phyloP scores from a whole-genome alignment of 768 basidiomycete species.

The Solioccasus polychromus region DNA sequence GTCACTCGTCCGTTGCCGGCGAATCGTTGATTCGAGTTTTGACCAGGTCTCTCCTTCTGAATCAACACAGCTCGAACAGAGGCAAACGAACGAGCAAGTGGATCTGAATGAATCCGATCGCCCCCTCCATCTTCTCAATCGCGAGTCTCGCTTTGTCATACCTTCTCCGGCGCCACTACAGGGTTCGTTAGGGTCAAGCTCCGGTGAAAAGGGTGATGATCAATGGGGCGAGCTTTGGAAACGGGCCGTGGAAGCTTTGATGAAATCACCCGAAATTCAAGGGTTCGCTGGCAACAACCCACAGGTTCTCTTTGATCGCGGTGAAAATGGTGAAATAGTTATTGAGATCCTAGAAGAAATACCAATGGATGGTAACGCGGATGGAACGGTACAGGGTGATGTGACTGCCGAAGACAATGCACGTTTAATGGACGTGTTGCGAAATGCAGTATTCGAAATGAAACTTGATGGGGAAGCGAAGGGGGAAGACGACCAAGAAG shows the following conservation, averaged over 20 bases:
- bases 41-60: slow-evolving; percentile 23
- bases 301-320: slow-evolving; percentile 42
- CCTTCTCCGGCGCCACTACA: slow-evolving; percentile 24
- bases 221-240: slow-evolving; percentile 26
- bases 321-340: slow-evolving; percentile 40
- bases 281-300: slow-evolving; percentile 27
- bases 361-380: slow-evolving; percentile 32
- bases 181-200: slow-evolving; percentile 16
- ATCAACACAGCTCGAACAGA: slow-evolving; percentile 30
- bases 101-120: slow-evolving; percentile 50
- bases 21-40: slow-evolving; percentile 47
- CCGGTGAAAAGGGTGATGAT: slow-evolving; percentile 14
- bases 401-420: slow-evolving; percentile 40
- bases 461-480: slow-evolving; percentile 32
- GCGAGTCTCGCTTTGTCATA: slow-evolving; percentile 47
- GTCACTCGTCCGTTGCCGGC: slow-evolving; percentile 72
- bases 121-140: slow-evolving; percentile 51
- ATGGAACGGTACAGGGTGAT: slow-evolving; percentile 23
- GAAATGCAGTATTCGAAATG: slow-evolving; percentile 52
- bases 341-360: slow-evolving; percentile 46
- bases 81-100: slow-evolving; percentile 26
- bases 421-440: slow-evolving; percentile 48
- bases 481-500: slow-evolving; percentile 22
- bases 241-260: slow-evolving; percentile 27
- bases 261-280: slow-evolving; percentile 32